Evolutionary conservation across 768 basidiomycete genomes (phyloP), one percentile per base, ranked within the genome.

Genomic region (Epithele typhae): DNA sequence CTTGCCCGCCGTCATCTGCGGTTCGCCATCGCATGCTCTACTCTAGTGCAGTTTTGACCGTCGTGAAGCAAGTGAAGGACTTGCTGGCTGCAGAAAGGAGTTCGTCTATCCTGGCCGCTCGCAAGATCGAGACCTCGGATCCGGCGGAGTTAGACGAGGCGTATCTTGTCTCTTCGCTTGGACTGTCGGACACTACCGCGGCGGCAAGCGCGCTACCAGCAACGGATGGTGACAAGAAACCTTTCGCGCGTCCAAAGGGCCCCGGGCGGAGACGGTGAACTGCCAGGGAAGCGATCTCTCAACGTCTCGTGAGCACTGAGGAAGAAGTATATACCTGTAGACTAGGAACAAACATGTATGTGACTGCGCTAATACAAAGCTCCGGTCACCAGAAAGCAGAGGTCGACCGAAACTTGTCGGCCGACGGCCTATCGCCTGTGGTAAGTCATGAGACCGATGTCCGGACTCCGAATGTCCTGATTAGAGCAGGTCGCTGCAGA

Each of bases 1-100:
- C 87, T 17, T 98, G 94, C 63, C 94, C 94, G 0, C 76, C 82
- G 3, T 59, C 66, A 12, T 90, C 87, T 5, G 87, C 88, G 1
- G 75, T 96, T 67, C 91, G 90, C 59, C 73, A 83, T 51, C 78
- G 92, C 36, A 93, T 98, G 89, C 61, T 96, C 27, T 95, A 94
- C 66, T 90, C 92, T 0, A 82, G 85, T 2, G 82, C 81, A 8
- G 78, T 78, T 10, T 56, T 72, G 9, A 64, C 76, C 17, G 73
- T 84, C 6, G 84, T 78, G 57, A 70, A 73, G 41, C 67, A 76
- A 7, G 81, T 77, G 25, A 82, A 81, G 51, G 67, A 64, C 4
- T 59, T 84, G 2, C 70, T 79, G 51, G 66, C 66, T 41, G 73
- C 66, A 12, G 67, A 65, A 40, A 67, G 67, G 4, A 44, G 49